phyloP scores from a whole-genome alignment of 2,329 filamentous ascomycete genomes.

The Amauroascus verrucosus region DNA sequence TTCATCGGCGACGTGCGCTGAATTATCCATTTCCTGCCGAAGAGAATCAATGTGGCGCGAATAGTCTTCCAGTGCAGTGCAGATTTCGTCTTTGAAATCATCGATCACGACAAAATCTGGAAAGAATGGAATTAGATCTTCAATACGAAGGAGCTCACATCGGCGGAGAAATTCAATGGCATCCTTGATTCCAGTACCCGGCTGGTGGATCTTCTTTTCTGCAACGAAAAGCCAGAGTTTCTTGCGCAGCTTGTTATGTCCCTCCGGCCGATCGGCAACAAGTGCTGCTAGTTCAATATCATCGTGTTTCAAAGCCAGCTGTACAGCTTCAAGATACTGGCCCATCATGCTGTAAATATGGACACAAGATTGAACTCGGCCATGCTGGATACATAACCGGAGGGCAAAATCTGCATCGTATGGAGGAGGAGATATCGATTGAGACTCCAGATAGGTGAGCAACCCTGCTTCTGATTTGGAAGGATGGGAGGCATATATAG shows the following conservation, averaged over 20 bases:
- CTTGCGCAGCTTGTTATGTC: slow-evolving; percentile 71
- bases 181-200: slow-evolving; percentile 76
- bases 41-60: slow-evolving; percentile 78
- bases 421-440: slow-evolving; percentile 70
- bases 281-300: slow-evolving; percentile 81
- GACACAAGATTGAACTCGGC: slow-evolving; percentile 85
- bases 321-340: slow-evolving; percentile 85
- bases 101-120: slow-evolving; percentile 98
- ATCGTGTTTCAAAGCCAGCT: slow-evolving; percentile 79
- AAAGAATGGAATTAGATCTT: slow-evolving; percentile 96
- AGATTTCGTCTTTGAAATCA: slow-evolving; percentile 98
- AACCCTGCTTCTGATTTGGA: slow-evolving; percentile 76
- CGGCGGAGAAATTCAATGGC: slow-evolving; percentile 89
- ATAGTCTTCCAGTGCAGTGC: slow-evolving; percentile 85
- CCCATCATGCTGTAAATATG: slow-evolving; percentile 97
- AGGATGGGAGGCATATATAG: slow-evolving; percentile 81
- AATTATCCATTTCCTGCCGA: slow-evolving; percentile 92
- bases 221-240: slow-evolving; percentile 93
- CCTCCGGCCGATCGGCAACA: slow-evolving; percentile 73
- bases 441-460: slow-evolving; percentile 78
- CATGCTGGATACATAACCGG: slow-evolving; percentile 86
- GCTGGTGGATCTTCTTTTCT: slow-evolving; percentile 74
- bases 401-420: slow-evolving; percentile 96
- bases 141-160: slow-evolving; percentile 84
- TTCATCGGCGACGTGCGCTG: slow-evolving; percentile 73